Evolutionary conservation across 345 rosid species (phyloP).

Genomic region (Arabidopsis suecica): DNA sequence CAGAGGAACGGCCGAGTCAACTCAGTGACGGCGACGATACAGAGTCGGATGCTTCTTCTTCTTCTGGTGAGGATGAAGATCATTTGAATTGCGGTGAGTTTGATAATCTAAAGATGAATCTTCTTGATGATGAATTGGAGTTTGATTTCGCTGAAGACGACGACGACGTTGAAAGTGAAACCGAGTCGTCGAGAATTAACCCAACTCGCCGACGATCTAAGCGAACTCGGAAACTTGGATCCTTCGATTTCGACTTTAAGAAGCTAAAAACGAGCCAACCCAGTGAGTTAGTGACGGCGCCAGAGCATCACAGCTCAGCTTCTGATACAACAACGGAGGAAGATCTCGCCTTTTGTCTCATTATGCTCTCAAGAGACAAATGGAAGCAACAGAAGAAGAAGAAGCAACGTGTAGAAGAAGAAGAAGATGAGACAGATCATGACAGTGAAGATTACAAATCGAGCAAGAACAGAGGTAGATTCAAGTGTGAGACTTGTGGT

Average conservation of each 20-base stretch:
- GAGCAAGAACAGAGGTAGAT: constrained; percentile 46
- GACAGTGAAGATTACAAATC: constrained; percentile 53
- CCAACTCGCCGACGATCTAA: constrained; percentile 71
- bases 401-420: constrained; percentile 24
- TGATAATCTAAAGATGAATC: constrained; percentile 60
- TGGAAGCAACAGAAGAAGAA: constrained; percentile 60
- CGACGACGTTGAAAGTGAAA: constrained; percentile 82
- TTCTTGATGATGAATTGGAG: constrained; percentile 60
- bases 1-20: constrained; percentile 39
- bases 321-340: constrained; percentile 82
- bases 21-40: constrained; percentile 33
- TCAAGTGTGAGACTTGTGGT: constrained; percentile 83
- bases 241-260: constrained; percentile 39
- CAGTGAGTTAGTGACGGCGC: constrained; percentile 45
- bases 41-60: constrained; percentile 53
- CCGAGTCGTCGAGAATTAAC: constrained; percentile 70
- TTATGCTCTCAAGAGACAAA: constrained; percentile 87
- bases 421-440: constrained; percentile 46
- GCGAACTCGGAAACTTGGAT: constrained; percentile 53
- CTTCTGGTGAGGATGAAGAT: constrained; percentile 47
- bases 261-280: constrained; percentile 31
- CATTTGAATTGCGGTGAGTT: constrained; percentile 10
- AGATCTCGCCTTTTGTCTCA: constrained; percentile 91
- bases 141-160: constrained; percentile 56
- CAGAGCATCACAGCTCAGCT: constrained; percentile 80